Evolutionary conservation across 192 early-diverging fungal species (phyloP), one percentile per base, ranked within the genome.

Genomic region (Endogone sp.): DNA sequence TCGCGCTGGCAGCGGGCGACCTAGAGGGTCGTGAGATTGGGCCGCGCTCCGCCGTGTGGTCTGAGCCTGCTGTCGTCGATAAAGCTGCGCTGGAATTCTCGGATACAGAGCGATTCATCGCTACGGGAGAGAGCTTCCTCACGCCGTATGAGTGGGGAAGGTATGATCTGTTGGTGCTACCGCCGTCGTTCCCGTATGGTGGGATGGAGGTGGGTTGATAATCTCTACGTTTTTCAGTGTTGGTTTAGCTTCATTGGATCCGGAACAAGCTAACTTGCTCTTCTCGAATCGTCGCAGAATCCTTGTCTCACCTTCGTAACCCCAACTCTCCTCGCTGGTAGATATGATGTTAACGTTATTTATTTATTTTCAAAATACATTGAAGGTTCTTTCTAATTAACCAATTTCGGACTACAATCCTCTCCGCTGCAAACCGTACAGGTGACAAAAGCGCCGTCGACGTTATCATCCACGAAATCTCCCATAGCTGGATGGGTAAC

Each of bases 271-370:
- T 6, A 32, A 23, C 25, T 4, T 57, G 44, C n/a, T 58, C 24
- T 32, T 27, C 26, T 67, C 26, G 22, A 3, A 62, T 78, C 66
- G 56, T 66, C 70, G 92, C 93, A 99, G 85, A 99, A 99, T 79
- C 97, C 97, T 21, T 97, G 94, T 75, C 76, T 97, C 69, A 98
- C 97, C 0, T 99, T 97, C 90, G 95, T 97, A 24, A 99, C 97
- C 27, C 97, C 97, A 26, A 94, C 95, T 22, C 84, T 99, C 29
- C 80, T 99, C 57, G 96, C 96, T 44, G 95, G 71, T 67, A 73
- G 66, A 55, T 3, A 3, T 60, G 16, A 55, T 29, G 26, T 0
- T 16, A 44, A 28, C 29, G 23, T 63, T 20, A 56, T 13, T 56
- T 56, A n/a, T 56, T 56, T 13, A 56, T 11, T n/a, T n/a, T n/a